Base-by-base conservation (phyloP, 1,284 basidiomycete genomes). In the Xerocomus amazonicus region DNA sequence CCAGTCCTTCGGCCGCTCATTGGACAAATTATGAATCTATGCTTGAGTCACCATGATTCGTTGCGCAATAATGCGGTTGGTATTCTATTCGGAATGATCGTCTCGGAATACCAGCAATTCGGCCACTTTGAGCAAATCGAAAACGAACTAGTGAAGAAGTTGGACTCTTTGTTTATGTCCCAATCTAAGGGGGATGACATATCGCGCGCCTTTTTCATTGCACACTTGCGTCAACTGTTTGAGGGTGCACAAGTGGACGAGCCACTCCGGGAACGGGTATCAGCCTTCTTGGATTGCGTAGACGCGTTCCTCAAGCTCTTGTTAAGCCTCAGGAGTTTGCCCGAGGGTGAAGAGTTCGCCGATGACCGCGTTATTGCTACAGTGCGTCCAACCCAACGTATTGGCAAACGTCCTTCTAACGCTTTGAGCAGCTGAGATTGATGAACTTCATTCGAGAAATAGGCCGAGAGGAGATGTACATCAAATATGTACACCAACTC, bases 281-380 rank as follows among this genome's bases (percentile, higher is more conserved):
- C 84, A 3, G 75, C 72, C 29, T 97, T 97, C 76, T 74, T 99
- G 33, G 85, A 92, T 58, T 90, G 92, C 9, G 88, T 97, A 7
- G 91, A 97, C 62, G 79, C 89, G 26, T 99, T 99, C 82, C 79
- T 99, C 32, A 92, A 97, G 59, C 77, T 99, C n/a, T 74, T 98
- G 34, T 75, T 97, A 17, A 92, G 83, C 51, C 85, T 98, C 7
- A 82, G 92, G n/a, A 92, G 87, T 51, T 74, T 99, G n/a, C 94
- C 94, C 0, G 88, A 92, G 51, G 89, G 91, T n/a, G 87, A 94
- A 56, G 90, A 92, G 67, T 97, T 87, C 70, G 83, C 90, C 17
- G 95, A 98, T 64, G 96, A 99, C 63, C 84, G 93, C 23, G 89
- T 96, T 19, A 92, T 94, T 55, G 93, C 92, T 6, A 96, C 92